Evolutionary conservation across 495 filamentous ascomycete species (phyloP), one percentile per base, ranked within the genome.

Genomic region (Penicillium bialowiezense): DNA sequence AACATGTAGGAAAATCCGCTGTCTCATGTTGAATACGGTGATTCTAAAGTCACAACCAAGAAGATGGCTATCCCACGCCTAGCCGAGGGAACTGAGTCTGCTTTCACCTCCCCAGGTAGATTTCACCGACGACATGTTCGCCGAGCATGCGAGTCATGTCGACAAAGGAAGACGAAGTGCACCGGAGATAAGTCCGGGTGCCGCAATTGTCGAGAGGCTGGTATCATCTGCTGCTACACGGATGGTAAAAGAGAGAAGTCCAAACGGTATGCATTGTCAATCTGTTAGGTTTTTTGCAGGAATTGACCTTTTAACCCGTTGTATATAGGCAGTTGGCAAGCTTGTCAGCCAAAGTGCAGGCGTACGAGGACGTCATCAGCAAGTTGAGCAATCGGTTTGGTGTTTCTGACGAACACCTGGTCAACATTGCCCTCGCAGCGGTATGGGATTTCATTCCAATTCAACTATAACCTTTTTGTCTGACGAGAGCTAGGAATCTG

Each of bases 171-270:
- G 58, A 78, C 78, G 35, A 84, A 81, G 57, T 83, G 80, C 54
- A 76, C 75, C 28, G 81, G 80, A 17, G 76, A 73, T 14, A 71
- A 72, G 49, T 78, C 77, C 38, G 70, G 63, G 3, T 85, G 82
- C 45, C 66, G 73, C 29, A 79, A 82, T 47, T 85, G 82, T 50
- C 56, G 66, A 34, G 74, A 78, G 36, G 73, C 73, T 24, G 69
- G 70, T 14, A 63, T 75, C 15, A 60, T 63, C 10, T 85, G 82
- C 52, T 69, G 62, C 41, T 84, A 83, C 59, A 75, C 69, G 2
- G 75, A 79, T 55, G 77, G 78, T 10, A 84, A 82, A 54, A 68
- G 79, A 59, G 81, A 84, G 47, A 71, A 71, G 41, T 77, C 70
- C 13, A 81, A 75, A 58, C 74, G 73, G 79, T 82, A 54, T 43